Percentiles rank a stretch among this genome's conserved stretches.
phyloP scores from a whole-genome alignment of 192 early-diverging fungal genomes.

The Backusella luteola region DNA sequence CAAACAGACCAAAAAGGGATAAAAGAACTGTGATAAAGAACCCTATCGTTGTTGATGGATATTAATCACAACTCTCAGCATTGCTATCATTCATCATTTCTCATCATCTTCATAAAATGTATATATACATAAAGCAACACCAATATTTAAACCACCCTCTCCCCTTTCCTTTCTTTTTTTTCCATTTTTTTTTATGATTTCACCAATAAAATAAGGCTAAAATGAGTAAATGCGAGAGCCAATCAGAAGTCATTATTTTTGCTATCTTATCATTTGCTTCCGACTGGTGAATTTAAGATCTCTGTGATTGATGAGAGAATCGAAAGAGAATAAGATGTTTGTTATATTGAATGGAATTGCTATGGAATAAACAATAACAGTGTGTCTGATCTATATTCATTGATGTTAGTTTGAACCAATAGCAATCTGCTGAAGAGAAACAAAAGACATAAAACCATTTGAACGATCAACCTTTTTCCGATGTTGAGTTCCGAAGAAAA shows the following conservation, averaged over 20 bases:
- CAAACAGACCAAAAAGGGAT: conserved; percentile 43
- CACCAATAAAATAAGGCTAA: background rate
- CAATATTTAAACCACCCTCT: too few relatives aligned
- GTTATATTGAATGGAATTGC: too few relatives aligned
- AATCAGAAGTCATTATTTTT: background rate
- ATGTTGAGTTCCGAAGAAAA: background rate
- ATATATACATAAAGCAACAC: background rate
- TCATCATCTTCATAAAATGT: background rate
- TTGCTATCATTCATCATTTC: background rate
- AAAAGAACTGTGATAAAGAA: conserved; percentile 20
- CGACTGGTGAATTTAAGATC: conserved; percentile 1
- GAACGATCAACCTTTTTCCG: background rate
- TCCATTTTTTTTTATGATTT: background rate
- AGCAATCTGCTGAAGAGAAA: background rate
- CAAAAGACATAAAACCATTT: background rate
- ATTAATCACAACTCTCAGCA: background rate
- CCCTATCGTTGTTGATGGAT: conserved; percentile 27
- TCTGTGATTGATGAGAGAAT: background rate
- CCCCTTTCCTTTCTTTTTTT: background rate
- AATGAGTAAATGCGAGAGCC: background rate
- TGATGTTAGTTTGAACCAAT: too few relatives aligned
- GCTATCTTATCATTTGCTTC: conserved; percentile 4
- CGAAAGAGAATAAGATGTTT: too few relatives aligned
- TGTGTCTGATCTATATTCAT: background rate
- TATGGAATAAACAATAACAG: background rate